Percentiles rank a stretch among this genome's conserved stretches.
Evolutionary conservation across 306 rosid species (phyloP).

Genomic region (Malus fusca): DNA sequence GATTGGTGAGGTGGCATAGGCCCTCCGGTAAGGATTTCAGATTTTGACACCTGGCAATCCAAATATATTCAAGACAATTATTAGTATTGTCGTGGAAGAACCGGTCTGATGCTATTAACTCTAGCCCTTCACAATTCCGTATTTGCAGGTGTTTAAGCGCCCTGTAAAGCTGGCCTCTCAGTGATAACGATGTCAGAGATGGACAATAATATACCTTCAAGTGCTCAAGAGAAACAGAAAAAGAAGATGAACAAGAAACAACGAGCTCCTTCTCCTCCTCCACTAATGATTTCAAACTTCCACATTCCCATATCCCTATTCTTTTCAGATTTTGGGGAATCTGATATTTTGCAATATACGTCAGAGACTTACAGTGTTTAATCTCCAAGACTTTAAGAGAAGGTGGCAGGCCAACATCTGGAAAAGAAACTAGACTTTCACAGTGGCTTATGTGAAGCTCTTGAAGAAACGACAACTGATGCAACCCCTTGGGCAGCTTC

Average conservation of each 20-base stretch:
- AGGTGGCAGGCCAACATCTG: background rate
- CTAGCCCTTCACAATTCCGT: background rate
- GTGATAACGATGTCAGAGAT: background rate
- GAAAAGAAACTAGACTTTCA: background rate
- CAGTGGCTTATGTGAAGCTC: rapidly evolving
- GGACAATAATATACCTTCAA: background rate
- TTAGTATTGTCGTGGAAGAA: background rate
- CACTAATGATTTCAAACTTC: background rate
- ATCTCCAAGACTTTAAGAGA: background rate
- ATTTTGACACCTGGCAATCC: rapidly evolving
- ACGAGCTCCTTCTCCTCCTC: background rate
- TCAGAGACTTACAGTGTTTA: background rate
- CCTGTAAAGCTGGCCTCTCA: background rate
- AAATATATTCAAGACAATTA: background rate
- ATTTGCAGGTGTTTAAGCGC: background rate
- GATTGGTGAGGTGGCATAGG: background rate
- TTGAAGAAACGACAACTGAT: background rate
- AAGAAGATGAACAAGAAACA: background rate
- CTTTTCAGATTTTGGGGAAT: background rate
- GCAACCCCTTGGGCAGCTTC: background rate
- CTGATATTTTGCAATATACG: background rate
- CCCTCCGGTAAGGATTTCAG: background rate
- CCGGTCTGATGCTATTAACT: background rate
- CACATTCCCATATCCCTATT: rapidly evolving
- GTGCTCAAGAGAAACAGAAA: background rate